These are phyloP conservation scores for Aspergillus fumigatiaffinis DNA, from an alignment of 2,329 filamentous ascomycete genomes.

Conservation along the genomic window DNA sequence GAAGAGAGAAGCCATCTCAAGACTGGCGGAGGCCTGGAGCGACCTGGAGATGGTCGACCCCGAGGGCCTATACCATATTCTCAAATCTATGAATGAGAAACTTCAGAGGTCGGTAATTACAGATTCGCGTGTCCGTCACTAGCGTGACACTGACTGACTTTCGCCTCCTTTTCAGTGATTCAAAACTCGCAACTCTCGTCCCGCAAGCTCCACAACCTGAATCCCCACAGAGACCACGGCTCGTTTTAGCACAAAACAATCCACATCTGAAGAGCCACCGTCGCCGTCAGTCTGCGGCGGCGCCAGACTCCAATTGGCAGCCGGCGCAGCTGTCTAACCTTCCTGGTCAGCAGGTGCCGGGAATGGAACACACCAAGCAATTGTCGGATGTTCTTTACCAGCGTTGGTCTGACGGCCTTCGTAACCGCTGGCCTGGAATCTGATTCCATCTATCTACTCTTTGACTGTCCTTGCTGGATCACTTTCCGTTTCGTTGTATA, in stretches of 20 bases:
- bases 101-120: constrained; percentile 49
- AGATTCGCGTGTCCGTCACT: neutral
- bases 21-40: constrained; percentile 80
- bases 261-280: constrained; percentile 79
- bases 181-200: constrained; percentile 38
- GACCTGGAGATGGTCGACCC: constrained; percentile 82
- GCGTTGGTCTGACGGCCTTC: constrained; percentile 82
- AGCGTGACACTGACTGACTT: constrained; percentile 1
- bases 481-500: constrained; percentile 26
- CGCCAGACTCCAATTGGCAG: constrained; percentile 34
- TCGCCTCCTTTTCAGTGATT: constrained; percentile 24
- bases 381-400: constrained; percentile 87
- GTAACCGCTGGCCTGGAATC: constrained; percentile 59
- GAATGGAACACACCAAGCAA: constrained; percentile 90
- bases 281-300: constrained; percentile 53
- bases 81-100: constrained; percentile 72
- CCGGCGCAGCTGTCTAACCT: constrained; percentile 42
- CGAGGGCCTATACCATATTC: constrained; percentile 80
- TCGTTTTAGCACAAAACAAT: constrained; percentile 76
- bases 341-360: constrained; percentile 58
- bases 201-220: constrained; percentile 34
- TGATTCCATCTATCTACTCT: constrained; percentile 6
- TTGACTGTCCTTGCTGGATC: neutral
- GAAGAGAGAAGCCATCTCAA: constrained; percentile 81
- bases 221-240: constrained; percentile 55